Evolutionary conservation across 257 asterid species (phyloP), one percentile per base, ranked within the genome.

Genomic region (Lavandula angustifolia): DNA sequence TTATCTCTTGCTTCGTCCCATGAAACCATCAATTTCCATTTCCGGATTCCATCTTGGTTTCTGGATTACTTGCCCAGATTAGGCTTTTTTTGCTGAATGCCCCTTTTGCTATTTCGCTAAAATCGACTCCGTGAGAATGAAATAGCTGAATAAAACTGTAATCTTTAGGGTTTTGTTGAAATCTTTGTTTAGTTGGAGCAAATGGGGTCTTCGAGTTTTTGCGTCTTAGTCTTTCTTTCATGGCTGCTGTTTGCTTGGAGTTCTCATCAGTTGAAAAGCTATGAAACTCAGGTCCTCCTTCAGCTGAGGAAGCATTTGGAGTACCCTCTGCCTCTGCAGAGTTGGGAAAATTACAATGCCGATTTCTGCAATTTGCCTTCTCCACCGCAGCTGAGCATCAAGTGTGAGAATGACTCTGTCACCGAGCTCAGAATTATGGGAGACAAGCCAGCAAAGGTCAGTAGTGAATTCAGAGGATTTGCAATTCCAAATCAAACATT

Each of bases 221-320:
- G 78, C 52, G 22, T 75, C 38, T 12, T 72, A 34, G 61, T 75
- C 70, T 16, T 92, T 35, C 63, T 84, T 72, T 78, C 85, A 10
- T 81, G 79, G 68, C 54, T 77, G 46, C 77, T 77, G 60, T 75
- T 88, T 51, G 79, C 85, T 67, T 50, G 77, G 8, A 78, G 52
- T 14, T 78, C 95, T 47, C 70, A 76, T 53, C 84, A 84, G 76
- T 64, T 92, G 69, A 81, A 66, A 62, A 79, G 82, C 75, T 92
- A 84, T 55, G 92, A 92, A 55, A 71, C 69, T 0, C 95, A 89
- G 75, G 76, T 86, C 68, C 95, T 92, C 67, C 89, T 89, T 69
- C 99, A 89, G 90, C 77, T 89, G 61, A 73, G 90, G 84, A 92
- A 87, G 86, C 96, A 89, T 66, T 73, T 92, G 64, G 94, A 87